Percentiles rank a stretch among this genome's conserved stretches.
phyloP scores from a whole-genome alignment of 495 filamentous ascomycete genomes.

The Diplogelasinospora grovesii region DNA sequence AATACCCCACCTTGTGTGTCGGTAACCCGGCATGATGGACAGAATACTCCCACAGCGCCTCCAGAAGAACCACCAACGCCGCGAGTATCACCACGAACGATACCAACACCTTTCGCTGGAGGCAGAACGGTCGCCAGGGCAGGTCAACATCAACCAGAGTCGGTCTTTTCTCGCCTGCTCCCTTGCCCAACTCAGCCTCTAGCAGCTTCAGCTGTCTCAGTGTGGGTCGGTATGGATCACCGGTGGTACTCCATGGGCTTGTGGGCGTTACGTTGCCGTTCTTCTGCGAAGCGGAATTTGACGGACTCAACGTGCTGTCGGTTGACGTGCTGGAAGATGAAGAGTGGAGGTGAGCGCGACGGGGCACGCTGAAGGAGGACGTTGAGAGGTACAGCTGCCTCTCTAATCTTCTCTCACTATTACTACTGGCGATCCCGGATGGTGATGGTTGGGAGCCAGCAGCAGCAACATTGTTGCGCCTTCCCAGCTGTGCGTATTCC shows the following conservation, averaged over 20 bases:
- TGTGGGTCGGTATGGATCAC: background rate
- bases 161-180: slow-evolving; percentile 15
- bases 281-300: slow-evolving; percentile 18
- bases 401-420: too few species aligned
- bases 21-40: slow-evolving; percentile 8
- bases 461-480: too few species aligned
- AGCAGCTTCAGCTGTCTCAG: background rate
- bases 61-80: slow-evolving; percentile 7
- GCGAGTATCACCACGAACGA: slow-evolving; percentile 12
- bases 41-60: slow-evolving; percentile 11
- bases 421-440: too few species aligned
- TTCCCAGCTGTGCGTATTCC: slow-evolving; percentile 16
- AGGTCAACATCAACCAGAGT: slow-evolving; percentile 12
- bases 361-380: slow-evolving; percentile 17
- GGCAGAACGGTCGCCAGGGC: slow-evolving; percentile 21
- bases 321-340: slow-evolving; percentile 14
- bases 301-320: slow-evolving; percentile 14
- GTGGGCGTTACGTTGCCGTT: slow-evolving; percentile 3
- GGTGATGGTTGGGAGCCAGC: too few species aligned
- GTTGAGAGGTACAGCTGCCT: too few species aligned
- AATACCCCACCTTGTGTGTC: slow-evolving; percentile 8
- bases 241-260: background rate
- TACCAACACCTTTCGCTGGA: slow-evolving; percentile 15
- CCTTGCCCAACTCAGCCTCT: slow-evolving; percentile 5
- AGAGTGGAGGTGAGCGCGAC: slow-evolving; percentile 10